phyloP scores from a whole-genome alignment of 805 yeast genomes.

The Hanseniaspora guilliermondii region DNA sequence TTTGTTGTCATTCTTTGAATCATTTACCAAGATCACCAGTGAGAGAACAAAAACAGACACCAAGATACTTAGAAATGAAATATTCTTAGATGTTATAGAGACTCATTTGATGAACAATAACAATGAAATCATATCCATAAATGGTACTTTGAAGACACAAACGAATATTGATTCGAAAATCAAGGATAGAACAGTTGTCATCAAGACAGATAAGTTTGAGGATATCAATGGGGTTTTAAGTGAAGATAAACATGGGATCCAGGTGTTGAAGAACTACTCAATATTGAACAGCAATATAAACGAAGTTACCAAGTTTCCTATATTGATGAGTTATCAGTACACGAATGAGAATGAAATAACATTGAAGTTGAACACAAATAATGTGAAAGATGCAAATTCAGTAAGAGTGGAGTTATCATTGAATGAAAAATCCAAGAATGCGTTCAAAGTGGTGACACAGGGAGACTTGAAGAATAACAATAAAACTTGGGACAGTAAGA shows the following conservation, averaged over 20 bases:
- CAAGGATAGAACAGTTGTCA: not conserved
- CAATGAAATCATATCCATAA: not conserved
- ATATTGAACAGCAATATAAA: not conserved
- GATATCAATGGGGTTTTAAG: not conserved
- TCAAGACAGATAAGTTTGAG: constrained; percentile 9
- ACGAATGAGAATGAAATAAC: constrained; percentile 4
- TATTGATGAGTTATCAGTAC: constrained; percentile 5
- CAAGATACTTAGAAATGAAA: constrained; percentile 2
- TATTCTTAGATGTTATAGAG: constrained; percentile 10
- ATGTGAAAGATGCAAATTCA: not conserved
- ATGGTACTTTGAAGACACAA: constrained; percentile 1
- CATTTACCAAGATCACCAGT: constrained; percentile 1
- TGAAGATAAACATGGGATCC: constrained; percentile 5
- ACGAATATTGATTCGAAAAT: constrained; percentile 1
- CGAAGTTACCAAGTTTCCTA: not conserved
- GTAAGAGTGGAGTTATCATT: not conserved
- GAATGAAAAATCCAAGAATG: not conserved
- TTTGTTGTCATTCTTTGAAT: constrained; percentile 2
- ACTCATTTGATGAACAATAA: not conserved
- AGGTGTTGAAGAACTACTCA: constrained; percentile 4
- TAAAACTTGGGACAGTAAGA: constrained; percentile 4
- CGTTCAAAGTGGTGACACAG: constrained; percentile 1
- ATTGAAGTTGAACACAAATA: constrained; percentile 3
- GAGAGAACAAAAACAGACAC: constrained; percentile 3
- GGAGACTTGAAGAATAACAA: not conserved